phyloP scores from a whole-genome alignment of 2,329 filamentous ascomycete species.

The Chaetothyriales sp. region DNA sequence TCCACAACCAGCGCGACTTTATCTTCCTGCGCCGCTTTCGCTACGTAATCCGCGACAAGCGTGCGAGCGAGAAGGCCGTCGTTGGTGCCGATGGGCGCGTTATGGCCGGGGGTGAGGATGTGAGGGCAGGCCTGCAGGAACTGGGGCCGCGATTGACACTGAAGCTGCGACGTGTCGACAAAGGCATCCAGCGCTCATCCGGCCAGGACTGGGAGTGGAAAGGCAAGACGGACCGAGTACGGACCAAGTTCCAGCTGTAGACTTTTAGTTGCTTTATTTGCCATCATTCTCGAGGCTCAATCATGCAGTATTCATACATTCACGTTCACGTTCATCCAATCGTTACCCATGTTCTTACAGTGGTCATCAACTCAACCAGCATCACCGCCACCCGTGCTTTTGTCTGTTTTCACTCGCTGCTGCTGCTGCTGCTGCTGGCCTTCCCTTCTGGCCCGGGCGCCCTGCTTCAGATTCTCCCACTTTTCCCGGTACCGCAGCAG shows the following conservation, averaged over 20 bases:
- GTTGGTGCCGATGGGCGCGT: conserved; percentile 66
- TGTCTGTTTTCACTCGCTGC: not conserved
- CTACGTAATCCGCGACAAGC: conserved; percentile 85
- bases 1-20: conserved; percentile 92
- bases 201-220: conserved; percentile 96
- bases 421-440: conserved; percentile 8
- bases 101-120: conserved; percentile 68
- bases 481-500: conserved; percentile 45
- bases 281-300: not conserved
- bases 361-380: not conserved
- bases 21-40: conserved; percentile 84
- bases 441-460: conserved; percentile 35
- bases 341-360: too few relatives aligned
- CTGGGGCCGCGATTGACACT: conserved; percentile 70
- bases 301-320: not conserved
- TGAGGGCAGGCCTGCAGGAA: conserved; percentile 80
- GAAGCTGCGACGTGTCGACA: conserved; percentile 81
- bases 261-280: not conserved
- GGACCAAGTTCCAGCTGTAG: conserved; percentile 85
- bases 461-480: conserved; percentile 55
- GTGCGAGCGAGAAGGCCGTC: conserved; percentile 72
- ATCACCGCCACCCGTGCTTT: not conserved
- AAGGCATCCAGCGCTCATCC: conserved; percentile 61
- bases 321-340: not conserved
- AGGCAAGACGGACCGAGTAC: conserved; percentile 80